phyloP scores from a whole-genome alignment of 1,284 basidiomycete species.

The Ganoderma leucocontextum region DNA sequence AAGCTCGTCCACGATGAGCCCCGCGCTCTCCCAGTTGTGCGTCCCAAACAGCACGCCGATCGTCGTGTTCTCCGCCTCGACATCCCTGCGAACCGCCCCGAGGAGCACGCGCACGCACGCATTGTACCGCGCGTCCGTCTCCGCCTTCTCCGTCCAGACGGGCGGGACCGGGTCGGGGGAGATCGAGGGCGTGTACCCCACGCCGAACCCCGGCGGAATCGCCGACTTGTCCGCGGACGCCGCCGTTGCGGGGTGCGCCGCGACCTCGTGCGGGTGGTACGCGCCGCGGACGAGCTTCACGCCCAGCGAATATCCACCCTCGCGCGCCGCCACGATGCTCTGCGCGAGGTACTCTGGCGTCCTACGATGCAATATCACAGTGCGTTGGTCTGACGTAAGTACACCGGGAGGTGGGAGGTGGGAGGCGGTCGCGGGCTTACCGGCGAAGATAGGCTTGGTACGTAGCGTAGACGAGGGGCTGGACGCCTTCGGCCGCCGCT shows the following conservation, averaged over 20 bases:
- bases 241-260: conserved; percentile 49
- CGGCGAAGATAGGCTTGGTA: conserved; percentile 88
- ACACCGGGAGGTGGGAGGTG: neutral
- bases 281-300: conserved; percentile 96
- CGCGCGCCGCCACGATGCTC: conserved; percentile 74
- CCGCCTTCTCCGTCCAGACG: conserved; percentile 72
- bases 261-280: conserved; percentile 85
- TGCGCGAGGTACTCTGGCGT: conserved; percentile 74
- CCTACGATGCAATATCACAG: conserved; percentile 45
- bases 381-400: conserved; percentile 16
- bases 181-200: conserved; percentile 49
- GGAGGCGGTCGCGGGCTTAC: conserved; percentile 42
- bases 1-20: conserved; percentile 69
- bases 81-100: conserved; percentile 60
- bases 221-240: conserved; percentile 36
- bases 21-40: conserved; percentile 80
- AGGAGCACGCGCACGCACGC: conserved; percentile 71
- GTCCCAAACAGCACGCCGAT: conserved; percentile 87
- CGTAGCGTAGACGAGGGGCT: conserved; percentile 81
- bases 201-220: conserved; percentile 34
- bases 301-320: conserved; percentile 82
- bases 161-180: conserved; percentile 68
- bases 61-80: conserved; percentile 46
- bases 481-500: conserved; percentile 40
- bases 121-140: conserved; percentile 88